These are phyloP conservation scores for Astrothelium macrocarpum DNA, from an alignment of 495 filamentous ascomycete genomes.

Conservation along the genomic window DNA sequence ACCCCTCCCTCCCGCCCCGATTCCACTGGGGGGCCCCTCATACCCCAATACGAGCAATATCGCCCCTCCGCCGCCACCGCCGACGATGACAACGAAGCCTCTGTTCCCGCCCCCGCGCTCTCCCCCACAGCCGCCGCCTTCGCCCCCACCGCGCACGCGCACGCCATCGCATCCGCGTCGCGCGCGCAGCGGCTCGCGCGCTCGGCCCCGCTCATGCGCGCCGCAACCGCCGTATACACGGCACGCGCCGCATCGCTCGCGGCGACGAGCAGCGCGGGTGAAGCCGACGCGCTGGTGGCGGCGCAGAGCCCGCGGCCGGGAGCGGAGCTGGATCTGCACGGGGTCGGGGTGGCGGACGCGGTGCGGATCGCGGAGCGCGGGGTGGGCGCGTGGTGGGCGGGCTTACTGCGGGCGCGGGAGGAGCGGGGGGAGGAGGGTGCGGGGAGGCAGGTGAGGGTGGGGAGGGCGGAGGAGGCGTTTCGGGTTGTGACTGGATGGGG, in stretches of 20 bases:
- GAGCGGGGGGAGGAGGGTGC: too few relatives aligned
- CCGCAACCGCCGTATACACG: slow-evolving; percentile 57
- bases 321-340: slow-evolving; percentile 68
- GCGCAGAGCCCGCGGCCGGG: slow-evolving; percentile 43
- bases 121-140: slow-evolving; percentile 34
- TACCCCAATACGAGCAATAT: slow-evolving; percentile 33
- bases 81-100: slow-evolving; percentile 6
- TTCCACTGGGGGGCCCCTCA: slow-evolving; percentile 26
- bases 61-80: slow-evolving; percentile 15
- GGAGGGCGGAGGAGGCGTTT: slow-evolving; percentile 48
- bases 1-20: slow-evolving; percentile 10
- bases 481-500: slow-evolving; percentile 75
- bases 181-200: slow-evolving; percentile 52
- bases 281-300: slow-evolving; percentile 41
- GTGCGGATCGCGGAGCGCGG: slow-evolving; percentile 60
- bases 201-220: slow-evolving; percentile 57
- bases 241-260: slow-evolving; percentile 46
- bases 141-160: slow-evolving; percentile 32
- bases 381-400: slow-evolving; percentile 71
- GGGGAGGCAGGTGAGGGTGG: slow-evolving; percentile 56
- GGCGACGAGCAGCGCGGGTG: slow-evolving; percentile 23
- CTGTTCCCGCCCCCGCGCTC: slow-evolving; percentile 24
- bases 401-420: too few relatives aligned
- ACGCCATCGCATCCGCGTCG: slow-evolving; percentile 50
- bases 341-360: slow-evolving; percentile 68